A percentile compares a stretch with the other conserved stretches of the same genome.
phyloP scores from a whole-genome alignment of 306 rosid genomes.

The Citrullus mucosospermus region DNA sequence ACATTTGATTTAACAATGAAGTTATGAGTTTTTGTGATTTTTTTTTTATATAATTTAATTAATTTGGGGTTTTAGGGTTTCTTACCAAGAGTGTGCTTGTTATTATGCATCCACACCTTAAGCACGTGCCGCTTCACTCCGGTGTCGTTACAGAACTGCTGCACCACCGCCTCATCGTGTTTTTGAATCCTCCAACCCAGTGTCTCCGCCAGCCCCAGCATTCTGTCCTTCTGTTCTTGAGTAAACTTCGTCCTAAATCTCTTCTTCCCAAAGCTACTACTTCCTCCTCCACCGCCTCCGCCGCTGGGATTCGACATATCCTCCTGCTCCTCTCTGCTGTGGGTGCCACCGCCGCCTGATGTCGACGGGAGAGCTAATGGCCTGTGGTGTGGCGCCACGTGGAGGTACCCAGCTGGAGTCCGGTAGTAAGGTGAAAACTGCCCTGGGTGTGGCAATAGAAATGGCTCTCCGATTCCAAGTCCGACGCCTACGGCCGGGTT shows the following conservation, averaged over 20 bases:
- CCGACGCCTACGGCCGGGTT: background rate
- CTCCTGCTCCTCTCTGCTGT: slow-evolving; percentile 58
- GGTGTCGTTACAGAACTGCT: slow-evolving; percentile 64
- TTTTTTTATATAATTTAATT: background rate
- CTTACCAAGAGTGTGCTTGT: slow-evolving; percentile 98
- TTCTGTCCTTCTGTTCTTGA: slow-evolving; percentile 72
- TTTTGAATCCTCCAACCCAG: slow-evolving; percentile 94
- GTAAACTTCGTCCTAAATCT: slow-evolving; percentile 73
- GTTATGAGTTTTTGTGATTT: background rate
- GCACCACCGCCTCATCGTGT: slow-evolving; percentile 63
- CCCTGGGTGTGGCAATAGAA: slow-evolving; percentile 25
- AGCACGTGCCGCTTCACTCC: slow-evolving; percentile 88
- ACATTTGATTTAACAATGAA: background rate
- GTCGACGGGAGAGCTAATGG: slow-evolving; percentile 88
- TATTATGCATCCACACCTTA: slow-evolving; percentile 99
- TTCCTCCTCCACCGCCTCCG: slow-evolving; percentile 13
- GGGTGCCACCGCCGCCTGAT: slow-evolving; percentile 58
- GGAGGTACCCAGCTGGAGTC: slow-evolving; percentile 63
- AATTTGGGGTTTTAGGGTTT: slow-evolving; percentile 38
- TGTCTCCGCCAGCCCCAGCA: slow-evolving; percentile 71
- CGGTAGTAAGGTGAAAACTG: slow-evolving; percentile 67
- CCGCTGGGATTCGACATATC: slow-evolving; percentile 69
- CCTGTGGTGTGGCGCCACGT: slow-evolving; percentile 45
- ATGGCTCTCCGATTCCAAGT: slow-evolving; percentile 16
- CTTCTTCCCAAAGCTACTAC: slow-evolving; percentile 27